Conservation (phyloP, 805 yeast species). For the Kazachstania africana region DNA sequence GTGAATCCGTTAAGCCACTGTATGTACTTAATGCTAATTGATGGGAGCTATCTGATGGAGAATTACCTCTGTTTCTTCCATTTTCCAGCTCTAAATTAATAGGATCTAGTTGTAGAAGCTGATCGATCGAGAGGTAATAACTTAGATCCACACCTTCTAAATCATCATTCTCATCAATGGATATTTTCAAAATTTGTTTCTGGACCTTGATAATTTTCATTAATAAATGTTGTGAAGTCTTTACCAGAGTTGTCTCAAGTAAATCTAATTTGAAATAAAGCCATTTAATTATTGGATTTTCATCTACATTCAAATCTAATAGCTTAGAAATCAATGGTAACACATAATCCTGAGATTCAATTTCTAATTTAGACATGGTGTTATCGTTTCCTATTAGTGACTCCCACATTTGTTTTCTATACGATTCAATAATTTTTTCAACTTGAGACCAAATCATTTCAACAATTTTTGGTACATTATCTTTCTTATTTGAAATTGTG, state of each 20-base stretch:
- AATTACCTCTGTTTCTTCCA: not conserved
- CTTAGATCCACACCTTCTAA: slow-evolving; percentile 25
- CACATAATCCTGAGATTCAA: slow-evolving; percentile 22
- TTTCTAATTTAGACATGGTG: not conserved
- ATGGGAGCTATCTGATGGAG: not conserved
- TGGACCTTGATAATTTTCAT: slow-evolving; percentile 31
- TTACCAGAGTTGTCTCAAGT: slow-evolving; percentile 30
- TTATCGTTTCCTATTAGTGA: slow-evolving; percentile 19
- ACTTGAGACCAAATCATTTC: slow-evolving; percentile 47
- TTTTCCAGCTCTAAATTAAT: slow-evolving; percentile 1
- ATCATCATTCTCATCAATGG: slow-evolving; percentile 7
- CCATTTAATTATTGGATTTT: slow-evolving; percentile 58
- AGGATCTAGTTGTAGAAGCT: slow-evolving; percentile 4
- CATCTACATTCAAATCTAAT: slow-evolving; percentile 49
- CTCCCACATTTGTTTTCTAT: slow-evolving; percentile 44
- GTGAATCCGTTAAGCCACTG: slow-evolving; percentile 35
- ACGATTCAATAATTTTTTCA: slow-evolving; percentile 39
- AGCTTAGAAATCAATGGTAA: slow-evolving; percentile 39
- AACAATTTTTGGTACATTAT: slow-evolving; percentile 26
- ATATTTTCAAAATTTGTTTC: slow-evolving; percentile 26
- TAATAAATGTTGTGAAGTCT: slow-evolving; percentile 32
- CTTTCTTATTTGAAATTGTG: slow-evolving; percentile 18
- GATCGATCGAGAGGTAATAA: slow-evolving; percentile 21
- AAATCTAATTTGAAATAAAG: slow-evolving; percentile 37
- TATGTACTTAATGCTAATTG: not conserved